Evolutionary conservation across 2,329 filamentous ascomycete genomes (phyloP), one percentile per base, ranked within the genome.

Genomic region (Pyrenophora graminea): DNA sequence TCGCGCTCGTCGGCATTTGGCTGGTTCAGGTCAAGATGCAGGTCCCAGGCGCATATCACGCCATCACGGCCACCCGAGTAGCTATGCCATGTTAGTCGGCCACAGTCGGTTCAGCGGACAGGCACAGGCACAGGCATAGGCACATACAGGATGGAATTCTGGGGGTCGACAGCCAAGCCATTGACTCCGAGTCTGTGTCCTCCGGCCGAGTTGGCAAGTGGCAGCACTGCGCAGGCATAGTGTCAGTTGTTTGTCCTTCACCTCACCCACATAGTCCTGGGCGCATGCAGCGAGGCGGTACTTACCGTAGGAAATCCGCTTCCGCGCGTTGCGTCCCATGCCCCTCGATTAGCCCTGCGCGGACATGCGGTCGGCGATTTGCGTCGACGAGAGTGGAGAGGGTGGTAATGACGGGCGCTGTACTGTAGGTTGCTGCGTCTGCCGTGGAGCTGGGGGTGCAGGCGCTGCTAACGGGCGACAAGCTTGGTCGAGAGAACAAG

Each of bases 11-110:
- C 55, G 62, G 65, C 48, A 48, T 58, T 47, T 54, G 33, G 33
- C 39, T 65, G 53, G 52, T 25, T 18, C 37, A 89, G 79, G 70
- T 91, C 82, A 67, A 90, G 84, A 66, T 90, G 84, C 45, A 97
- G 79, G 74, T 97, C 87, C 94, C 94, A 99, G 55, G 93, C 91
- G 77, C 94, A 99, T 62, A 99, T 88, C 43, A 94, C 89, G 64
- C 94, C 94, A 75, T 99, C 94, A 70, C 94, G 88, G 53, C 94
- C 94, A 61, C 91, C 94, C 39, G 94, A 97, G 77, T 97, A 99
- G 66, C 92, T 97, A 62, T 53, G 53, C 61, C 43, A 42, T 42
- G 49, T 58, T 45, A 58, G 54, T 50, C 21, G 39, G 49, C 17
- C 46, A 51, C 40, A 23, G 34, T 25, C 51, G 34, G 47, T 49